Base-by-base conservation (phyloP, 352 stramenopile genomes). In the Pythium apleroticum region DNA sequence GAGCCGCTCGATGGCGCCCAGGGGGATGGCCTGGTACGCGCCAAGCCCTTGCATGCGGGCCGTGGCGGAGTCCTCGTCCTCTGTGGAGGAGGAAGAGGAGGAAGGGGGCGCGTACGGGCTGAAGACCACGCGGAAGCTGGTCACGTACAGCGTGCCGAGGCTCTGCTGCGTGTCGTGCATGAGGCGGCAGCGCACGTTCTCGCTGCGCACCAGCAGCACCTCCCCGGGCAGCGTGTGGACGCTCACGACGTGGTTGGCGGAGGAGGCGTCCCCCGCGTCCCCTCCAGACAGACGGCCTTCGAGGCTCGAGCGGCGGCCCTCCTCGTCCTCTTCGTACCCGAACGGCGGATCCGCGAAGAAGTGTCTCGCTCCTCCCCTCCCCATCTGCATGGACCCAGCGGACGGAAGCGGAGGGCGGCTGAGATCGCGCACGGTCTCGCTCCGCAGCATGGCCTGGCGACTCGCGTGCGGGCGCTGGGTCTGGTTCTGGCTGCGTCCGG, bases 101-200 rank as follows among this genome's bases (percentile, higher is more conserved):
- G 48, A 43, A n/a, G n/a, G n/a, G n/a, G n/a, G n/a, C 4, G 74
- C 50, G 37, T 71, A 66, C 11, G 85, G 82, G 30, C 75, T 90
- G 61, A 95, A 93, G 9, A 95, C 75, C 37, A 95, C 72, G 46
- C 86, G 78, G 66, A 88, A 95, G 63, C 89, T 93, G 20, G 81
- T 95, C 50, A 93, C 77, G 57, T 88, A 92, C 17, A 95, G 63
- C 31, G 68, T 93, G 0, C 86, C 84, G 0, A 71, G 27, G 17
- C 46, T 59, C 8, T 67, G 52, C 7, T 31, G n/a, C 27, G 22
- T 50, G 28, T 74, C 60, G 63, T 89, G 78, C 48, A 90, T 66
- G 35, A 90, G 81, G 4, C 77, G 66, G 15, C 88, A 72, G 1
- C 71, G 77, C 0, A 95, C 84, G 57, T 86, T 80, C 7, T 90